These are phyloP conservation scores for Penicillium tannophilum DNA, from an alignment of 495 filamentous ascomycete genomes.

Conservation along the genomic window DNA sequence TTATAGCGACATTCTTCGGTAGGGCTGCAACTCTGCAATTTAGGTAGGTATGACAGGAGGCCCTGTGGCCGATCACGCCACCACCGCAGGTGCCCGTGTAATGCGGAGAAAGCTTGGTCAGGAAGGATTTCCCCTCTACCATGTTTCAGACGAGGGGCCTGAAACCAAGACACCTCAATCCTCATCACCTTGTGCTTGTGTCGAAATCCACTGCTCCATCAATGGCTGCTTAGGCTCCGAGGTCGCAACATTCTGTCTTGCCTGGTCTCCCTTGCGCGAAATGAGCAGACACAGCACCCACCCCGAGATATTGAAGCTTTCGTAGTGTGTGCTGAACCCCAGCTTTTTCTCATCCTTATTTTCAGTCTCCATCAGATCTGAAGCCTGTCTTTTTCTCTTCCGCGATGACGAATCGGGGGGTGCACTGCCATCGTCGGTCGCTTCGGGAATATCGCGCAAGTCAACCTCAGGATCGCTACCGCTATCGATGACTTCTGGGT, in stretches of 20 bases:
- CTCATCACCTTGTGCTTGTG: conserved; percentile 57
- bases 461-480: conserved; percentile 38
- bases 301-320: conserved; percentile 93
- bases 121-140: conserved; percentile 5
- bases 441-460: conserved; percentile 42
- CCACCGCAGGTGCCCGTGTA: conserved; percentile 14
- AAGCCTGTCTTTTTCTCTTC: conserved; percentile 18
- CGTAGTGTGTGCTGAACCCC: conserved; percentile 79
- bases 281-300: conserved; percentile 89
- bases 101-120: conserved; percentile 16
- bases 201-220: conserved; percentile 94
- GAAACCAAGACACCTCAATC: conserved; percentile 30
- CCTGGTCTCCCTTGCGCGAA: conserved; percentile 62
- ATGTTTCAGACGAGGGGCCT: conserved; percentile 2
- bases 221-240: conserved; percentile 62
- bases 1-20: not conserved
- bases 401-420: conserved; percentile 7
- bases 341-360: conserved; percentile 81
- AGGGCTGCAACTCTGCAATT: conserved; percentile 21
- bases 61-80: conserved; percentile 17
- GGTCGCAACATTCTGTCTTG: conserved; percentile 30
- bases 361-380: not conserved
- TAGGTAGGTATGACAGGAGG: conserved; percentile 19
- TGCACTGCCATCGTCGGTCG: conserved; percentile 16
- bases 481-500: conserved; percentile 45